Conservation (phyloP, 352 stramenopile species). For the Phytophthora fragariaefolia region DNA sequence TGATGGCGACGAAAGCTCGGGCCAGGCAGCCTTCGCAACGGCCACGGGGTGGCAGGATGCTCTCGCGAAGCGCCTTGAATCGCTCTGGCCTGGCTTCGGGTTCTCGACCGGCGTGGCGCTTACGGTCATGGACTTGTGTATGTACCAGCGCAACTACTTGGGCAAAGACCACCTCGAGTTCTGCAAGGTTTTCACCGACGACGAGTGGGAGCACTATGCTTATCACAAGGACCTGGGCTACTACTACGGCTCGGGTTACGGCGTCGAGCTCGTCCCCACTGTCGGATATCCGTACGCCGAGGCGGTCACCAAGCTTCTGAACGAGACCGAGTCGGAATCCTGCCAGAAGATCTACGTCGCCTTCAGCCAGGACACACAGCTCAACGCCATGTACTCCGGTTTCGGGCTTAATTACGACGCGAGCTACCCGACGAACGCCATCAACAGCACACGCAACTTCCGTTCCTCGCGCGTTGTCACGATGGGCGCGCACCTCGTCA, state of each 20-base stretch:
- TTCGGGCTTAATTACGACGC: slow-evolving; percentile 56
- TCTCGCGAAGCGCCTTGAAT: slow-evolving; percentile 39
- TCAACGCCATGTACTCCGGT: slow-evolving; percentile 54
- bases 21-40: slow-evolving; percentile 39
- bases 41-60: slow-evolving; percentile 38
- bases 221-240: slow-evolving; percentile 66
- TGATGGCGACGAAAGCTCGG: slow-evolving; percentile 26
- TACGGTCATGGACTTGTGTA: slow-evolving; percentile 65
- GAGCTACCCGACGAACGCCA: slow-evolving; percentile 42
- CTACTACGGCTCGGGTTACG: slow-evolving; percentile 61
- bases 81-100: slow-evolving; percentile 47
- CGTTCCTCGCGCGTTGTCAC: slow-evolving; percentile 48
- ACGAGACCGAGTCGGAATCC: slow-evolving; percentile 47
- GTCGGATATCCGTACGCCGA: slow-evolving; percentile 52
- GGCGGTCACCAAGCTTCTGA: slow-evolving; percentile 49
- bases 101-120: slow-evolving; percentile 44
- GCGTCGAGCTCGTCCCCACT: slow-evolving; percentile 49
- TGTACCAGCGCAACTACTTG: slow-evolving; percentile 60
- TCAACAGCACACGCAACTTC: slow-evolving; percentile 46
- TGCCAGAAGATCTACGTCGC: slow-evolving; percentile 63
- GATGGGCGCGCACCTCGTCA: slow-evolving; percentile 57
- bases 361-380: slow-evolving; percentile 64
- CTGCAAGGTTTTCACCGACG: slow-evolving; percentile 59
- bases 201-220: slow-evolving; percentile 59
- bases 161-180: slow-evolving; percentile 49